Percentiles rank a stretch among this genome's conserved stretches.
Evolutionary conservation across 345 rosid genomes (phyloP).

Genomic region (Populus davidiana): DNA sequence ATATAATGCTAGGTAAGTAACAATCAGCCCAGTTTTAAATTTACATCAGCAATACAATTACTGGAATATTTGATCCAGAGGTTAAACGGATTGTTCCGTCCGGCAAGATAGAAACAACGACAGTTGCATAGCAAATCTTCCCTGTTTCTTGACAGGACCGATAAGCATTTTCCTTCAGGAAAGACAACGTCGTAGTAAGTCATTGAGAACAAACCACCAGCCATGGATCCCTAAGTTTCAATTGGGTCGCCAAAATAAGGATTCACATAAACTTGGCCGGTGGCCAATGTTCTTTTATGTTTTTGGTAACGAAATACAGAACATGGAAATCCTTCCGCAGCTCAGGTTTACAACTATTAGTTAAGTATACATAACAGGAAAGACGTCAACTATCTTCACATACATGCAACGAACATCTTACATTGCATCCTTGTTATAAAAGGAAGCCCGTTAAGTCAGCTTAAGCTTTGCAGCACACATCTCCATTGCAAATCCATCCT

Average conservation of each 20-base stretch:
- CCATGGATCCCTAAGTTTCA: background rate
- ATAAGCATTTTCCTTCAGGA: background rate
- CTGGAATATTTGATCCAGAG: no score
- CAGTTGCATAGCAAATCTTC: background rate
- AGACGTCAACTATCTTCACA: background rate
- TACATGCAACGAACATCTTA: background rate
- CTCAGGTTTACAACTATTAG: no score
- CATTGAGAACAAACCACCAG: background rate
- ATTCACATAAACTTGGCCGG: background rate
- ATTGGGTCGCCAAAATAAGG: background rate
- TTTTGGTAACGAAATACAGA: background rate
- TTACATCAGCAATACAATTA: no score
- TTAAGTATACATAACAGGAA: background rate
- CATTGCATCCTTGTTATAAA: background rate
- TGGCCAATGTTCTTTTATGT: background rate
- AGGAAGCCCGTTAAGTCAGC: background rate
- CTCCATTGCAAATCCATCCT: conserved; percentile 9
- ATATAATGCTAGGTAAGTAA: no score
- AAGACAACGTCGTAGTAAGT: background rate
- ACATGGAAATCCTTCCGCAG: background rate
- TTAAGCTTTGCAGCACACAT: conserved; percentile 9
- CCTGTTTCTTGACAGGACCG: background rate
- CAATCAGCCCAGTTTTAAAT: no score
- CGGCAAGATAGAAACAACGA: no score
- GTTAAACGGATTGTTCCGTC: no score